A percentile compares a stretch with the other conserved stretches of the same genome.
Evolutionary conservation across 192 early-diverging fungal species (phyloP).

Genomic region (Coemansia sp.): DNA sequence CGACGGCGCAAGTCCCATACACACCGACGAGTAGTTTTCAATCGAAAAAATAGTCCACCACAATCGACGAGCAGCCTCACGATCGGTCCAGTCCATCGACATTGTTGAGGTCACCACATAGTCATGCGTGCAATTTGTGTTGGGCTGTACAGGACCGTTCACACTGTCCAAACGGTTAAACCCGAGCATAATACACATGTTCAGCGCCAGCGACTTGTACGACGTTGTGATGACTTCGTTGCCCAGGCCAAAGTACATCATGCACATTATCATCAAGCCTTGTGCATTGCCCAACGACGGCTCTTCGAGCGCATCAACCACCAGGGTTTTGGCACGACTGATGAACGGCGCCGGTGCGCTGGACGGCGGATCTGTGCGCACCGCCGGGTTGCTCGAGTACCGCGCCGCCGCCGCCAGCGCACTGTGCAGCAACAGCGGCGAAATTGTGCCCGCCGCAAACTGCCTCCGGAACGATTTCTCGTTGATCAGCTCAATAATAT

Average conservation of each 20-base stretch:
- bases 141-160: slow-evolving; percentile 30
- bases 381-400: slow-evolving; percentile 44
- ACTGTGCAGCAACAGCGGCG: slow-evolving; percentile 48
- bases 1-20: slow-evolving; percentile 51
- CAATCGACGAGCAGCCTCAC: slow-evolving; percentile 50
- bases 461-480: slow-evolving; percentile 43
- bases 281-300: slow-evolving; percentile 52
- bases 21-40: slow-evolving; percentile 54
- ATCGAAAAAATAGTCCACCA: slow-evolving; percentile 54
- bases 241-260: slow-evolving; percentile 50
- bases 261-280: slow-evolving; percentile 51
- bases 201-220: slow-evolving; percentile 50
- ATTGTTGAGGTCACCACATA: slow-evolving; percentile 19
- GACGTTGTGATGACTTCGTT: slow-evolving; percentile 42
- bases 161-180: slow-evolving; percentile 54
- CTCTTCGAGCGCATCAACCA: slow-evolving; percentile 45
- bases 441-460: slow-evolving; percentile 43
- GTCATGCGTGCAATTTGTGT: slow-evolving; percentile 26
- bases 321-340: slow-evolving; percentile 36
- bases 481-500: slow-evolving; percentile 32
- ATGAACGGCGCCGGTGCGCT: slow-evolving; percentile 41
- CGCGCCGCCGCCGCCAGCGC: slow-evolving; percentile 44
- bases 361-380: slow-evolving; percentile 48
- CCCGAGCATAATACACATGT: slow-evolving; percentile 51
- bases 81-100: slow-evolving; percentile 51